Base-by-base conservation (phyloP, 306 rosid genomes). In the Vigna unguiculata region DNA sequence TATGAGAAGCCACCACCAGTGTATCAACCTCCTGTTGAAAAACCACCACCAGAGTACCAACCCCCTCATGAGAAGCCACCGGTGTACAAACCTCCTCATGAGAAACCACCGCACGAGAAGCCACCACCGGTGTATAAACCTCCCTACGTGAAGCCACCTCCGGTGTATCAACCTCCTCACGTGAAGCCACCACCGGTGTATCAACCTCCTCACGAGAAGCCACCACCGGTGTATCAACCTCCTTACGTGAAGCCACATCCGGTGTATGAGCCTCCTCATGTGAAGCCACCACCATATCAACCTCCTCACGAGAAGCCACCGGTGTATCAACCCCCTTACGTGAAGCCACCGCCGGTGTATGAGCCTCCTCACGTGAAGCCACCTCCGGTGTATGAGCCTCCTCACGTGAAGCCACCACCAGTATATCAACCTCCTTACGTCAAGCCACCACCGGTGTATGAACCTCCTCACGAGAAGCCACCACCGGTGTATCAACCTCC, bases 401-500 rank as follows among this genome's bases (percentile, higher is more conserved):
- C 67, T 0, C 21, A 34, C 9, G 48, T n/a, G 9, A 55, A 55
- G 0, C 69, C 41, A 2, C 41, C 75, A 2, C 75, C 45, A 0
- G n/a, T 4, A 1, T 48, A 20, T 0, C 8, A 19, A 32, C 76
- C 76, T 8, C 64, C 82, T 30, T 7, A 21, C 0, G 60, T 3
- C 61, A 60, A 74, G 1, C 77, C 82, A n/a, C 80, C 79, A 7
- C 76, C 70, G 0, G 15, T 25, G 0, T 10, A 34, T 0, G 43
- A 52, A 1, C 80, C 71, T 1, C 76, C 76, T 0, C 2, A 49
- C 10, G 34, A 10, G 7, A 71, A 71, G 1, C 82, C 76, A 3
- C 80, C 79, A 11, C 76, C 70, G 2, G 52, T 15, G 1, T 28
- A 77, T 0, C 11, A 25, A 0, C 83, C 81, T 0, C 74, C 83